Base-by-base conservation (phyloP, 2,329 filamentous ascomycete species). In the Rhynchosporium agropyri region DNA sequence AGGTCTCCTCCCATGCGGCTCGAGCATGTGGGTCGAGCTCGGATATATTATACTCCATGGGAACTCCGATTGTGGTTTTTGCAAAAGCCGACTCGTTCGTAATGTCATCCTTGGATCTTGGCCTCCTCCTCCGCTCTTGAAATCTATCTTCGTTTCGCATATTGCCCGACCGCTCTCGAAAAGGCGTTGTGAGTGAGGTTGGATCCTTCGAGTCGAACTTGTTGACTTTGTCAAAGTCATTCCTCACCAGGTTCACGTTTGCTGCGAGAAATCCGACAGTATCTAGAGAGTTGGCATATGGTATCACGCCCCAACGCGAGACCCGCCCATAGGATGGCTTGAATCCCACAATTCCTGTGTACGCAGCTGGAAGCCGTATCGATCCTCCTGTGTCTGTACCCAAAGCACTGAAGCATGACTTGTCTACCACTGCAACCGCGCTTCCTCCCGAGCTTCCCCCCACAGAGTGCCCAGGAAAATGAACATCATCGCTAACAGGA, bases 361-460 rank as follows among this genome's bases (percentile, higher is more conserved):
- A 91, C n/a, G 88, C 87, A 56, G 89, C 88, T 3, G 89, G 89
- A 33, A 91, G 78, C 60, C 89, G 79, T 50, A 91, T 85, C 13
- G 86, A 89, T 26, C 89, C 89, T 64, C 89, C 89, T 0, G 89
- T 99, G 74, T 99, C 95, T 26, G 95, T 98, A 20, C 95, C 95
- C 33, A 99, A 78, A 7, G 92, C 92, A 43, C 86, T 62, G 31
- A 84, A 79, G 0, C 80, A 82, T 3, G 81, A 78, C 28, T 83
- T 83, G 0, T 83, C 80, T 26, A 84, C 86, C 43, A 98, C 91
- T 13, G 92, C 91, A 9, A 96, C 85, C 3, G 95, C 95, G 75
- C 93, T 97, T 20, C 95, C 95, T 48, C 95, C 95, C 3, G 94
- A 98, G 75, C 93, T 97, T 36, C 93, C 93, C 43, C 93, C 93